Conservation (phyloP, 2,329 filamentous ascomycete species). For the Ophiostoma triangulosporum region DNA sequence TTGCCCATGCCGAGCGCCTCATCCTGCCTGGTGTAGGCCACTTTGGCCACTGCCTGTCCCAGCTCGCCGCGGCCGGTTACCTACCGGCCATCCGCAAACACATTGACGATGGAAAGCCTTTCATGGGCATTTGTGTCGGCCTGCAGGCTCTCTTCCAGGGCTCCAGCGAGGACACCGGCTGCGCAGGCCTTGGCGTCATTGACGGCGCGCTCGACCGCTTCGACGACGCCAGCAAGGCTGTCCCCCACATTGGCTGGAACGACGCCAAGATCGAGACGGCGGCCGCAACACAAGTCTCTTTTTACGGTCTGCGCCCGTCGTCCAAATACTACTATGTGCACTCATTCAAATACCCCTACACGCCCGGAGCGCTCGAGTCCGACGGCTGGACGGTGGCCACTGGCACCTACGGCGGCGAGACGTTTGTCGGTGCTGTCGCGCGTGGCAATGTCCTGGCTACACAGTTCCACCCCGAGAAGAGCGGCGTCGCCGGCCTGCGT, state of each 20-base stretch:
- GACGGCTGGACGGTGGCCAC: constrained; percentile 89
- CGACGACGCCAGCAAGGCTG: constrained; percentile 63
- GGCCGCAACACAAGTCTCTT: constrained; percentile 14
- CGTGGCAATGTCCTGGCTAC: constrained; percentile 78
- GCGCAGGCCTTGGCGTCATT: constrained; percentile 64
- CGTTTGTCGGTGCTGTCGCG: constrained; percentile 82
- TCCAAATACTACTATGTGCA: constrained; percentile 99
- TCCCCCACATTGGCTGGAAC: constrained; percentile 99
- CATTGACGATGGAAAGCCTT: constrained; percentile 83
- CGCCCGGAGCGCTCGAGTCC: constrained; percentile 56
- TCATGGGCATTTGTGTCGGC: constrained; percentile 96
- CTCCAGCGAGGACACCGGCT: constrained; percentile 62
- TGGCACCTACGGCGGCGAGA: constrained; percentile 72
- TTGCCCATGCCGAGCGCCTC: constrained; percentile 74
- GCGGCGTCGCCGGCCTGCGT: constrained; percentile 73
- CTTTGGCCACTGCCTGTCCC: constrained; percentile 87
- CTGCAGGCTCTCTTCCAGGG: constrained; percentile 80
- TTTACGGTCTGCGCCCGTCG: constrained; percentile 65
- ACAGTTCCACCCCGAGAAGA: constrained; percentile 98
- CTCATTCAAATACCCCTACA: constrained; percentile 76
- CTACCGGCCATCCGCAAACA: constrained; percentile 69
- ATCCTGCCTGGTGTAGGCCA: constrained; percentile 95
- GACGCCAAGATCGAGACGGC: constrained; percentile 41
- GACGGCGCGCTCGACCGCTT: constrained; percentile 62
- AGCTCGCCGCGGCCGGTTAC: constrained; percentile 71